A percentile compares a stretch with the other conserved stretches of the same genome.
These are phyloP conservation scores for Diaporthe sp. DNA, from an alignment of 2,329 filamentous ascomycete genomes.

Conservation along the genomic window DNA sequence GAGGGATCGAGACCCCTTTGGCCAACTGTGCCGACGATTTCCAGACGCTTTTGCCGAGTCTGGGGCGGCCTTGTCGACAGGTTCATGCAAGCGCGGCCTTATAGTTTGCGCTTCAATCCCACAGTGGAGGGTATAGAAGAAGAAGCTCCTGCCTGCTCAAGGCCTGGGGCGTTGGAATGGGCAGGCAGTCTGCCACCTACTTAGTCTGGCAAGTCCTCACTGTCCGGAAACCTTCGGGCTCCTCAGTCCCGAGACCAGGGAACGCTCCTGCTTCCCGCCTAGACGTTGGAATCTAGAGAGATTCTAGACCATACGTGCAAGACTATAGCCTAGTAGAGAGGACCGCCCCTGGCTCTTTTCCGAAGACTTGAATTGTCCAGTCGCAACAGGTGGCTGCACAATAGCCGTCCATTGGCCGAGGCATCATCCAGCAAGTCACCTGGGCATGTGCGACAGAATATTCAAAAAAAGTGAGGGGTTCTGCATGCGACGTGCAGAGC, in stretches of 20 bases:
- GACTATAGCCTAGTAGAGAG: background rate
- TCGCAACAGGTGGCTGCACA: constrained; percentile 5
- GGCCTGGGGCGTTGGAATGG: background rate
- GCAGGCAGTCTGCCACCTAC: background rate
- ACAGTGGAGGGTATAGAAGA: background rate
- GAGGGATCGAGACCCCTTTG: constrained; percentile 12
- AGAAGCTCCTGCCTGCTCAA: background rate
- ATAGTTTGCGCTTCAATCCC: background rate
- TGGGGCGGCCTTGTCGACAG: background rate
- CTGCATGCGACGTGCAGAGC: background rate
- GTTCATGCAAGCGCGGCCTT: constrained; percentile 2
- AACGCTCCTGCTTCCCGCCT: background rate
- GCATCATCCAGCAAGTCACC: background rate
- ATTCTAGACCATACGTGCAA: constrained; percentile 16
- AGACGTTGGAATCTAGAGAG: constrained; percentile 5
- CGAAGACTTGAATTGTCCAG: constrained; percentile 1
- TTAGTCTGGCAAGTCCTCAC: background rate
- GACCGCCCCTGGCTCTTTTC: too few species aligned
- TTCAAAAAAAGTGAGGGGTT: background rate
- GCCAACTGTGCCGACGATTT: constrained; percentile 21
- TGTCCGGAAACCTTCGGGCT: constrained; percentile 1
- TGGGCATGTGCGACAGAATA: background rate
- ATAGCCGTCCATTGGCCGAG: background rate
- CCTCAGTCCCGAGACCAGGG: constrained; percentile 11
- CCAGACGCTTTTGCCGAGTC: constrained; percentile 10